Evolutionary conservation across 176 grass and related monocot genomes (phyloP), one percentile per base, ranked within the genome.

Genomic region (Aegilops bicornis): DNA sequence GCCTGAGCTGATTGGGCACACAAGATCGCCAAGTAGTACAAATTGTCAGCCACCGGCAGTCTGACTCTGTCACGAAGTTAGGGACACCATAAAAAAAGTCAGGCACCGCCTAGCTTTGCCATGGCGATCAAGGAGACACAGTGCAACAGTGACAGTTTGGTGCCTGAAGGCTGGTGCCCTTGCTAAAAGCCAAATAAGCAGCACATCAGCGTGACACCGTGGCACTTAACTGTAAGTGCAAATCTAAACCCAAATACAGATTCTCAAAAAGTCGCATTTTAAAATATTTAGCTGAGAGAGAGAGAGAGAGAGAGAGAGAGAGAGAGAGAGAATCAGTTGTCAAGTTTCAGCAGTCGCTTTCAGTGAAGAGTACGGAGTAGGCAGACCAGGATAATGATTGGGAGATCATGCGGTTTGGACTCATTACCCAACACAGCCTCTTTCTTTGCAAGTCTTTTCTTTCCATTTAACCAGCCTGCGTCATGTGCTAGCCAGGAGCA

Each of bases 51-150:
- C 24, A 76, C 2, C 25, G 15, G 82, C 56, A 84, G 40, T 65
- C 42, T 68, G 59, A 6, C 60, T 24, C 56, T 68, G 59, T 4
- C 60, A 23, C 6, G 50, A 47, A 89, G 32, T 63, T 80, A 47
- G 43, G 71, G 39, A 54, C 32, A 79, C 63, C 52, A 72, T 84
- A 88, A 88, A 88, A 88, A 88, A 88, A 70, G 19, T 15, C 30
- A 78, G 10, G 15, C 36, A 17, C 20, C 15, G 31, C 10, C 20
- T 24, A 29, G 67, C 17, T 70, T 66, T 70, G 6, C 36, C 69
- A 72, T 40, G 45, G 73, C 12, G 45, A 31, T 20, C 45, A 20
- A 11, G 13, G 24, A 48, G 24, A 52, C 42, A 32, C 14, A 69
- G 3, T 33, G 31, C 31, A 70, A 70, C 68, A 20, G 25, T 6